phyloP scores from a whole-genome alignment of 1,284 basidiomycete species.

The Leccinum pallidistipes region DNA sequence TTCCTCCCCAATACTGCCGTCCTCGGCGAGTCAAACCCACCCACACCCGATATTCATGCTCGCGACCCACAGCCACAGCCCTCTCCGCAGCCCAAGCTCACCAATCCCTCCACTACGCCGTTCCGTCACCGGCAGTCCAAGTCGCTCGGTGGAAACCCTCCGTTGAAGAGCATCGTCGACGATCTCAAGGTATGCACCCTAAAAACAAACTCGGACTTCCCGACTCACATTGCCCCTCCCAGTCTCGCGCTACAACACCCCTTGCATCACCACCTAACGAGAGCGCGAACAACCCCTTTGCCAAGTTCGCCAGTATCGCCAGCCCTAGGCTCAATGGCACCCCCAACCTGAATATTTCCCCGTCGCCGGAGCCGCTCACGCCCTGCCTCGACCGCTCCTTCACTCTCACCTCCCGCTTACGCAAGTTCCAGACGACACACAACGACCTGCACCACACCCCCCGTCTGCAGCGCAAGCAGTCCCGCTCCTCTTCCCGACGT shows the following conservation, averaged over 20 bases:
- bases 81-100: neutral
- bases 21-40: slow-evolving; percentile 53
- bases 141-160: slow-evolving; percentile 27
- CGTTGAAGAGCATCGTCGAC: slow-evolving; percentile 71
- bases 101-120: slow-evolving; percentile 2
- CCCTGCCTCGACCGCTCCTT: slow-evolving; percentile 27
- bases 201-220: neutral
- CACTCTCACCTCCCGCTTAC: slow-evolving; percentile 23
- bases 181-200: slow-evolving; percentile 57
- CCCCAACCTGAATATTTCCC: slow-evolving; percentile 1
- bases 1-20: slow-evolving; percentile 73
- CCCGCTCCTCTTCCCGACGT: slow-evolving; percentile 51
- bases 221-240: neutral
- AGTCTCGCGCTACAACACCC: slow-evolving; percentile 46
- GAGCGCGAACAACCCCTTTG: slow-evolving; percentile 40
- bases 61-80: slow-evolving; percentile 4
- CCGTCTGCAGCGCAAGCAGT: slow-evolving; percentile 46
- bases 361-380: slow-evolving; percentile 24
- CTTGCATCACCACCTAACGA: slow-evolving; percentile 39
- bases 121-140: slow-evolving; percentile 21
- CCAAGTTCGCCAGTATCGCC: slow-evolving; percentile 37
- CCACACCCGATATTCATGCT: slow-evolving; percentile 41
- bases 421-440: slow-evolving; percentile 44
- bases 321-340: slow-evolving; percentile 13
- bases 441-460: slow-evolving; percentile 33